Conservation (phyloP, 257 asterid genomes). For the Gentiana macrophylla region DNA sequence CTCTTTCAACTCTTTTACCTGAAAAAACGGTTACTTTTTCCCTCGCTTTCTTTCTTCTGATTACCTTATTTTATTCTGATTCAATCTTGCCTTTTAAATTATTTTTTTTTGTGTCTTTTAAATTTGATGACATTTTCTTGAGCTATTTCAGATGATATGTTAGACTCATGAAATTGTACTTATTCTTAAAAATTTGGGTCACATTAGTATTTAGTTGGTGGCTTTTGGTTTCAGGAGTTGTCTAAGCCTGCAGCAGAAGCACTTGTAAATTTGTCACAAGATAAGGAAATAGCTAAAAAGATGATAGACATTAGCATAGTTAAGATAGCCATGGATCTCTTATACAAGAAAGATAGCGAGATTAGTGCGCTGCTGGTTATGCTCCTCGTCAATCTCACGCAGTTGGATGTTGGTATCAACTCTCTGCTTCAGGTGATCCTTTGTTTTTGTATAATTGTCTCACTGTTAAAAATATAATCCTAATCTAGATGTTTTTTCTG, state of each 20-base stretch:
- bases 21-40: conserved; percentile 49
- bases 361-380: conserved; percentile 57
- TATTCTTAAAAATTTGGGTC: background rate
- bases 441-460: too few species aligned
- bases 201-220: background rate
- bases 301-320: conserved; percentile 58
- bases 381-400: conserved; percentile 93
- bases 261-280: conserved; percentile 78
- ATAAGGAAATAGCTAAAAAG: conserved; percentile 49
- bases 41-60: background rate
- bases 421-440: conserved; percentile 77
- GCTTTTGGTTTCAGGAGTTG: conserved; percentile 46
- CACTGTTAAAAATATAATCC: background rate
- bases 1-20: conserved; percentile 49
- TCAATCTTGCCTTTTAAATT: background rate
- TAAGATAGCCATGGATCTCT: conserved; percentile 46
- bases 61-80: background rate
- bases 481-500: too few species aligned
- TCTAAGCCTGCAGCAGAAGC: conserved; percentile 95
- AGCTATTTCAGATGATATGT: background rate
- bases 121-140: background rate
- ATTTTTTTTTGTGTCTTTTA: background rate
- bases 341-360: conserved; percentile 52
- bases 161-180: background rate
- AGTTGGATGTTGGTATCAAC: conserved; percentile 70